phyloP scores from a whole-genome alignment of 208 protist species.

The Trypanosoma lewisi region DNA sequence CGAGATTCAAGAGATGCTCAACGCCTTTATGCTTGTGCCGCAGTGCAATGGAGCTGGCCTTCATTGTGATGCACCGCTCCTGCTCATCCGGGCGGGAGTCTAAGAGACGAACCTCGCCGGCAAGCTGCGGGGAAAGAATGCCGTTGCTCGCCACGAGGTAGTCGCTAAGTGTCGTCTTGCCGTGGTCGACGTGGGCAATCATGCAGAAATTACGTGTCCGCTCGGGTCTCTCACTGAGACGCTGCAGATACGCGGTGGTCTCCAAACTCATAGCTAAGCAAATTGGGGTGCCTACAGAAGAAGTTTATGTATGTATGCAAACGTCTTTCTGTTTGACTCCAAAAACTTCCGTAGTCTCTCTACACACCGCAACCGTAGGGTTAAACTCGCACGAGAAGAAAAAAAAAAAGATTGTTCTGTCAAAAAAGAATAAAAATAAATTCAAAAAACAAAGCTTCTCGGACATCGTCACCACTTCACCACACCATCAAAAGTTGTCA shows the following conservation, averaged over 20 bases:
- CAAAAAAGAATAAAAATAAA: background rate
- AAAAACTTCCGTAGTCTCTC: background rate
- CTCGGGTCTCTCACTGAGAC: conserved; percentile 66
- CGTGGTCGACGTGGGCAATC: conserved; percentile 98
- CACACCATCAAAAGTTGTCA: too few relatives aligned
- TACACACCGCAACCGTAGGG: background rate
- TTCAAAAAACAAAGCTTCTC: too few relatives aligned
- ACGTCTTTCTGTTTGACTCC: background rate
- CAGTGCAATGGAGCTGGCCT: conserved; percentile 97
- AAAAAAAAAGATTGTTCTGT: conserved; percentile 2
- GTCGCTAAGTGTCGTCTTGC: conserved; percentile 99
- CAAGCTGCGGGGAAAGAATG: conserved; percentile 96
- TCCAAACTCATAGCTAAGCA: conserved; percentile 36
- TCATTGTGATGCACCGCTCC: conserved; percentile 99
- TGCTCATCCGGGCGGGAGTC: conserved; percentile 97
- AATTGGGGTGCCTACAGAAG: background rate
- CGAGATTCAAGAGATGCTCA: conserved; percentile 95
- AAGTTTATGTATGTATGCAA: background rate
- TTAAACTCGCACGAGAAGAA: background rate
- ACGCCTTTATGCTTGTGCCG: conserved; percentile 58
- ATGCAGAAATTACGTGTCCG: conserved; percentile 97
- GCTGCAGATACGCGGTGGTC: conserved; percentile 38
- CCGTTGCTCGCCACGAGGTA: conserved; percentile 97
- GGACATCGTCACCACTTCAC: too few relatives aligned
- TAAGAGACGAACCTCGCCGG: conserved; percentile 97